Base-by-base conservation (phyloP, 2,329 filamentous ascomycete species). In the Ceratocystis alfenasii region DNA sequence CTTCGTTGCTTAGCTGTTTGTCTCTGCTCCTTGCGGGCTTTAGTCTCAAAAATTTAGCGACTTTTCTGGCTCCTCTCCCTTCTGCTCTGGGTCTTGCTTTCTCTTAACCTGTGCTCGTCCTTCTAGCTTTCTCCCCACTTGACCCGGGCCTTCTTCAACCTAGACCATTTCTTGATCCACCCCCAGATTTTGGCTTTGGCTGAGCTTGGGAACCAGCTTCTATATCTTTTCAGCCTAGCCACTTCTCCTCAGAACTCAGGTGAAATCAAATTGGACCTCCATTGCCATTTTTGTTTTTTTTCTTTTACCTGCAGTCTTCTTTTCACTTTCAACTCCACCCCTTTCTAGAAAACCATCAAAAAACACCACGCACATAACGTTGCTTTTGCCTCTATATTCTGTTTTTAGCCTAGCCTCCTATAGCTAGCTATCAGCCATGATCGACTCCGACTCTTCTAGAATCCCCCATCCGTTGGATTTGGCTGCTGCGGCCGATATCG, bases 381-480 rank as follows among this genome's bases (percentile, higher is more conserved):
- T 46, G n/a, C 60, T 41, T 25, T 45, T 45, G 10, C n/a, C 44
- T 30, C 28, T 1, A 46, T 25, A 41, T 48, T 44, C 59, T 10
- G n/a, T 62, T 62, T 45, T 33, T 17, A 20, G 33, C 17, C 44
- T 2, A 12, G 33, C 30, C 59, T 41, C 30, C 61, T 20, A 20
- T 25, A 50, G 17, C 61, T 46, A 48, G 36, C 36, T 41, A 12
- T 41, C 45, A 20, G 61, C 61, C 20, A 48, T 62, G 61, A 46
- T 46, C 61, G 41, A 30, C 28, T 57, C 63, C 30, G 66, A 62
- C 59, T 63, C 41, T 33, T 22, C 63, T 10, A 48, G 59, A 30
- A 62, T 66, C 62, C 66, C 65, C 45, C 67, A 62, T 41, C 62
- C 67, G 12, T 53, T 68, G 57, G 62, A 63, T 44, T 48, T 62